Conservation (phyloP, 768 basidiomycete species). For the Kwoniella sp. region DNA sequence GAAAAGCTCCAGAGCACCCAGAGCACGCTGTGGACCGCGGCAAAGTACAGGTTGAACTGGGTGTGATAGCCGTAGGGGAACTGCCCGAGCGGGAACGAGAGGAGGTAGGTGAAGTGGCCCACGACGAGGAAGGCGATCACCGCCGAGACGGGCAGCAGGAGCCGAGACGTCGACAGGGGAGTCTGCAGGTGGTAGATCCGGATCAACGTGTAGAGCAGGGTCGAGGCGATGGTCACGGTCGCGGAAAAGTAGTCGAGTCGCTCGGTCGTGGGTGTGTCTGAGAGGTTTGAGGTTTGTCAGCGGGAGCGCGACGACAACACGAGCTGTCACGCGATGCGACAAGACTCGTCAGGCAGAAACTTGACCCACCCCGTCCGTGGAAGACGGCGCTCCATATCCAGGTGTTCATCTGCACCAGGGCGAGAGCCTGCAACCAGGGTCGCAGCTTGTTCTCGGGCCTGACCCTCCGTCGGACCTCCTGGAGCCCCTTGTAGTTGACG, state of each 20-base stretch:
- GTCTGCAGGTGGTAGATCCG: slow-evolving; percentile 72
- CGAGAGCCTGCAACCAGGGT: slow-evolving; percentile 48
- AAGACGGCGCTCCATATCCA: slow-evolving; percentile 92
- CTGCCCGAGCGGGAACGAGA: slow-evolving; percentile 72
- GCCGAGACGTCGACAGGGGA: slow-evolving; percentile 37
- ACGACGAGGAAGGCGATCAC: slow-evolving; percentile 56
- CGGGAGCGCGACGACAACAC: neutral
- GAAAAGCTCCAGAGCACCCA: slow-evolving; percentile 68
- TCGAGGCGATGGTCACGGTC: slow-evolving; percentile 72
- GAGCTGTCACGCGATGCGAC: neutral
- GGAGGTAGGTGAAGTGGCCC: slow-evolving; percentile 78
- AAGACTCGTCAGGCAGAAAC: neutral
- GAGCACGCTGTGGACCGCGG: slow-evolving; percentile 69
- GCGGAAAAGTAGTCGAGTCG: slow-evolving; percentile 94
- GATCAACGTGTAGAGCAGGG: slow-evolving; percentile 70
- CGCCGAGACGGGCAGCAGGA: slow-evolving; percentile 16
- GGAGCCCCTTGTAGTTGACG: slow-evolving; percentile 64
- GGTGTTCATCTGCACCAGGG: slow-evolving; percentile 71
- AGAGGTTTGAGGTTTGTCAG: neutral
- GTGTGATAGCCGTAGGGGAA: slow-evolving; percentile 81
- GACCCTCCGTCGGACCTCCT: slow-evolving; percentile 35
- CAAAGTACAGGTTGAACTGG: slow-evolving; percentile 70
- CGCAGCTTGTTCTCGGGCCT: slow-evolving; percentile 36
- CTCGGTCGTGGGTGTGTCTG: slow-evolving; percentile 78
- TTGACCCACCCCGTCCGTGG: slow-evolving; percentile 75